Evolutionary conservation across 2,329 filamentous ascomycete genomes (phyloP).

Genomic region (Aspergillus fructus): DNA sequence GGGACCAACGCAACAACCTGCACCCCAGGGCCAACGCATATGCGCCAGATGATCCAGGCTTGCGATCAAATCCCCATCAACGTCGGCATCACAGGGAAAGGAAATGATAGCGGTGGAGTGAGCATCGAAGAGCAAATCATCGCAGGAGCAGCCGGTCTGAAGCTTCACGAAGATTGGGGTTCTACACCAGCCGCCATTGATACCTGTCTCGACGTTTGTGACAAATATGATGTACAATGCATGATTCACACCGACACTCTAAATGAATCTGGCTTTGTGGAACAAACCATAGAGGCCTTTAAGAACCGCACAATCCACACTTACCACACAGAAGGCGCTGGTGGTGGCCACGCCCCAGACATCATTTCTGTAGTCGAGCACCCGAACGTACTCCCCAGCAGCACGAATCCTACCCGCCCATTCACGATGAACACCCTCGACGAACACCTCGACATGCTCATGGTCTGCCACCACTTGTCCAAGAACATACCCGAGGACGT

Average conservation of each 20-base stretch:
- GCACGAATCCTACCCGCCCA: conserved; percentile 88
- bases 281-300: conserved; percentile 83
- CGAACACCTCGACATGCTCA: conserved; percentile 96
- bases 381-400: conserved; percentile 81
- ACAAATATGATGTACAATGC: conserved; percentile 88
- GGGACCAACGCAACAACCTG: conserved; percentile 91
- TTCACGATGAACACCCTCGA: conserved; percentile 91
- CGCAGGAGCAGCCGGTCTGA: conserved; percentile 85
- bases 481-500: conserved; percentile 94
- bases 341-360: conserved; percentile 91
- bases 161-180: conserved; percentile 96
- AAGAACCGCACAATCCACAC: conserved; percentile 88
- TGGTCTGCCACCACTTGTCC: conserved; percentile 94
- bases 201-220: conserved; percentile 78
- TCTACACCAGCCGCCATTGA: conserved; percentile 89
- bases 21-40: conserved; percentile 79
- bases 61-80: conserved; percentile 81
- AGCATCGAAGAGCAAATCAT: conserved; percentile 76
- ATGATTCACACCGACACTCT: conserved; percentile 95
- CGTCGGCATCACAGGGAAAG: conserved; percentile 88
- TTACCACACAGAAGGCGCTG: conserved; percentile 94
- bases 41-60: conserved; percentile 86
- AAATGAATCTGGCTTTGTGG: conserved; percentile 96
- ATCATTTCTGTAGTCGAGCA: conserved; percentile 93
- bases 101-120: conserved; percentile 72